Conservation (phyloP, 2,329 filamentous ascomycete genomes). For the Talaromyces sp. region DNA sequence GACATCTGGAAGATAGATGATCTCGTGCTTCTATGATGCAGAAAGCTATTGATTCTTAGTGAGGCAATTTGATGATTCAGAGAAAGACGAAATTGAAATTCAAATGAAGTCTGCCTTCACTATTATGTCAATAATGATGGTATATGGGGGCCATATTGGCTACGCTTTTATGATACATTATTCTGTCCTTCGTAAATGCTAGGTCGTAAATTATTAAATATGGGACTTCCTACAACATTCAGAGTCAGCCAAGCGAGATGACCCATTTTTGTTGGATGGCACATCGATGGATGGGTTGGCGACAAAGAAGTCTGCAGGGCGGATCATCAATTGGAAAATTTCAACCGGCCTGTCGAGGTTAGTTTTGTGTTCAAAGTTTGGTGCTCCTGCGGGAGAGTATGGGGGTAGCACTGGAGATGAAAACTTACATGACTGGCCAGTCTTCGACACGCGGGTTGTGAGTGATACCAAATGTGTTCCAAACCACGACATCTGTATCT, state of each 20-base stretch:
- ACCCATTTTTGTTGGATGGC: slow-evolving; percentile 43
- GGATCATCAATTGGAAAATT: slow-evolving; percentile 45
- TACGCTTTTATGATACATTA: background rate
- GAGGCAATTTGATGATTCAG: no score
- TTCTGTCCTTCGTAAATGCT: background rate
- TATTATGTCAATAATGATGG: background rate
- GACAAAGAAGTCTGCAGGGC: slow-evolving; percentile 58
- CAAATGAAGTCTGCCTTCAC: no score
- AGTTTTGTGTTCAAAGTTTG: slow-evolving; percentile 4
- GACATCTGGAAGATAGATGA: no score
- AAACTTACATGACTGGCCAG: slow-evolving; percentile 47
- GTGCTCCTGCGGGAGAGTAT: no score
- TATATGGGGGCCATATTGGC: background rate
- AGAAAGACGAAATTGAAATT: no score
- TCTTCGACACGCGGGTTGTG: slow-evolving; percentile 50
- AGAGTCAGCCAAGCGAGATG: slow-evolving; percentile 33
- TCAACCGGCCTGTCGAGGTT: slow-evolving; percentile 36
- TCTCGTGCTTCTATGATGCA: no score
- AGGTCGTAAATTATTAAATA: slow-evolving; percentile 21
- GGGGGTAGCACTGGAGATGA: no score
- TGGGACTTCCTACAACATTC: slow-evolving; percentile 39
- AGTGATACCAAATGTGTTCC: slow-evolving; percentile 49
- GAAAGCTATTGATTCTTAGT: no score
- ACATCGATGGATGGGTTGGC: slow-evolving; percentile 58
- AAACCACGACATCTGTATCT: slow-evolving; percentile 48